Conservation (phyloP, 2,329 filamentous ascomycete genomes). For the Aphanocladium album region DNA sequence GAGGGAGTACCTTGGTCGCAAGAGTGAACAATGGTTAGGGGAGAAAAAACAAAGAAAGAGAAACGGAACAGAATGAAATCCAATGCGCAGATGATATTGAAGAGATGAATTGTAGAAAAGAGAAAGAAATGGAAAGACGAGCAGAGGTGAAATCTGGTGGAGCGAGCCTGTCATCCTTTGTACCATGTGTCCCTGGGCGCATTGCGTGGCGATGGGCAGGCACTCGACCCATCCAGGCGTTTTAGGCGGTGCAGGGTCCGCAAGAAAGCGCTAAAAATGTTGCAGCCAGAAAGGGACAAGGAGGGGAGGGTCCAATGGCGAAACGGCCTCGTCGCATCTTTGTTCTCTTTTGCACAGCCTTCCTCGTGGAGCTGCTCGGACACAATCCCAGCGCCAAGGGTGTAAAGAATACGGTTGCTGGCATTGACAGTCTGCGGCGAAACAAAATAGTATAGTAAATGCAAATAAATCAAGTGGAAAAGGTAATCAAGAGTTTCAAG, state of each 20-base stretch:
- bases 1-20: not conserved
- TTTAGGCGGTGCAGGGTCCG: not conserved
- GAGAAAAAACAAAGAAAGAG: not conserved
- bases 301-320: no score
- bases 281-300: no score
- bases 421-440: no score
- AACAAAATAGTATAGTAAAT: no score
- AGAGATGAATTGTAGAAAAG: not conserved
- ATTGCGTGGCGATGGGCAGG: not conserved
- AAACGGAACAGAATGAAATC: not conserved
- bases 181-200: not conserved
- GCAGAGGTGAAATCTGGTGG: not conserved
- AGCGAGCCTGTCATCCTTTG: slow-evolving; percentile 1
- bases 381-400: not conserved
- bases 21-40: no score
- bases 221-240: not conserved
- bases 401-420: no score
- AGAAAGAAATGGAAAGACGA: not conserved
- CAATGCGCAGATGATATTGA: not conserved
- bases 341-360: not conserved
- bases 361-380: not conserved
- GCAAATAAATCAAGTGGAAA: no score
- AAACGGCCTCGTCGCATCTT: not conserved
- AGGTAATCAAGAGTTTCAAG: no score
- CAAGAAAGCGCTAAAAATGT: not conserved